These are phyloP conservation scores for Boeremia exigua DNA, from an alignment of 2,329 filamentous ascomycete species.

Conservation along the genomic window DNA sequence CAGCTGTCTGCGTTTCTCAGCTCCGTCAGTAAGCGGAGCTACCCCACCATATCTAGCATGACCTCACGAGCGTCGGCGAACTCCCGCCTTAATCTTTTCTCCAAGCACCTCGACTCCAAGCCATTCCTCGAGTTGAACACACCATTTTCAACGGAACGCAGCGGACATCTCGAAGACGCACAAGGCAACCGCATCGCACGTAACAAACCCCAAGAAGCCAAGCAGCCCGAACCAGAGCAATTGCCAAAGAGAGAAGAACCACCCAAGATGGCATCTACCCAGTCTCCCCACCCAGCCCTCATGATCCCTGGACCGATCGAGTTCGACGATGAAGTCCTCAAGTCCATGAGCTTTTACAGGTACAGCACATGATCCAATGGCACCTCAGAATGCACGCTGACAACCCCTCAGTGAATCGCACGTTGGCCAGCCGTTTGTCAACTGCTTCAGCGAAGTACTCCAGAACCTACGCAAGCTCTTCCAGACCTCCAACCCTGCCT, in stretches of 20 bases:
- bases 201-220: slow-evolving; percentile 5
- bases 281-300: slow-evolving; percentile 72
- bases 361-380: slow-evolving; percentile 44
- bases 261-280: slow-evolving; percentile 58
- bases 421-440: slow-evolving; percentile 86
- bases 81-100: slow-evolving; percentile 65
- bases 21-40: slow-evolving; percentile 29
- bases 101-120: slow-evolving; percentile 64
- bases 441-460: slow-evolving; percentile 88
- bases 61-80: slow-evolving; percentile 51
- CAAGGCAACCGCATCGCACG: slow-evolving; percentile 47
- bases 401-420: slow-evolving; percentile 77
- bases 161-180: slow-evolving; percentile 60
- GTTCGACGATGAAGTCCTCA: slow-evolving; percentile 95
- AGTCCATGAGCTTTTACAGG: slow-evolving; percentile 95
- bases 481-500: slow-evolving; percentile 79
- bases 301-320: slow-evolving; percentile 98
- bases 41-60: slow-evolving; percentile 38
- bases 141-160: slow-evolving; percentile 66
- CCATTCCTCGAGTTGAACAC: slow-evolving; percentile 66
- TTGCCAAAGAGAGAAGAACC: slow-evolving; percentile 20
- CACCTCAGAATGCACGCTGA: slow-evolving; percentile 5
- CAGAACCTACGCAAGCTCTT: slow-evolving; percentile 90
- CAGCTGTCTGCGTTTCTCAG: slow-evolving; percentile 5
- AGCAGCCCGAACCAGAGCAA: slow-evolving; percentile 21